A percentile compares a stretch with the other conserved stretches of the same genome.
phyloP scores from a whole-genome alignment of 208 protist genomes.

The Trypanosoma mega region DNA sequence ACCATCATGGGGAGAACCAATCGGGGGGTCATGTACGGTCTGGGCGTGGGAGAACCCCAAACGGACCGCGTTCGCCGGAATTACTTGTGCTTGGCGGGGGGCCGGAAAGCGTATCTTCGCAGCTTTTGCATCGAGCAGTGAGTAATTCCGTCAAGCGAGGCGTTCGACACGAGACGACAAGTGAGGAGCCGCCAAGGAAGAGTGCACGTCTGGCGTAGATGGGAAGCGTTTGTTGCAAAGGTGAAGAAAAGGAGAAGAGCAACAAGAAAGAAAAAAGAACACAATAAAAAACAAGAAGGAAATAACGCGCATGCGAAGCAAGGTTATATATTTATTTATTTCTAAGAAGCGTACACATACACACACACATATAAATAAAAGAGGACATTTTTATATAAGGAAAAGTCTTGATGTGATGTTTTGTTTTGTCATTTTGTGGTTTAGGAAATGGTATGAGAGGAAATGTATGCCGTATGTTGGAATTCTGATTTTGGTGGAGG shows the following conservation, averaged over 20 bases:
- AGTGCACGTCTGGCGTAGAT: neutral
- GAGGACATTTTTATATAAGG: too few relatives aligned
- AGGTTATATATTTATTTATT: too few relatives aligned
- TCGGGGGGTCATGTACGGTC: neutral
- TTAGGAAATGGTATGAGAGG: too few relatives aligned
- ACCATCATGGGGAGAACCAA: conserved; percentile 4
- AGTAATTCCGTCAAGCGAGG: conserved; percentile 29
- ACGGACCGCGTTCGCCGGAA: conserved; percentile 12
- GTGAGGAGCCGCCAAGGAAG: conserved; percentile 8
- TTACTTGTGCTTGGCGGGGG: conserved; percentile 12
- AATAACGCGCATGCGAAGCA: too few relatives aligned
- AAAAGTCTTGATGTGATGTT: too few relatives aligned
- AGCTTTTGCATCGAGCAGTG: conserved; percentile 55
- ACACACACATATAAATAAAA: too few relatives aligned
- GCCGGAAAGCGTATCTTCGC: conserved; percentile 28
- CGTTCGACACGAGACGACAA: neutral
- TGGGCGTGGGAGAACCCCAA: too few relatives aligned
- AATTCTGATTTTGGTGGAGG: too few relatives aligned
- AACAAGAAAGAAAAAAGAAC: conserved; percentile 2
- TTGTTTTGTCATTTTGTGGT: too few relatives aligned
- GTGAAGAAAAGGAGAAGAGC: neutral
- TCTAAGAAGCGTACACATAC: too few relatives aligned
- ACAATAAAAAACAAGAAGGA: too few relatives aligned
- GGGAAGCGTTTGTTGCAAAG: neutral
- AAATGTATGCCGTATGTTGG: too few relatives aligned